Conservation (phyloP, 73 alveolate genomes). For the Paramecium sonneborni region DNA sequence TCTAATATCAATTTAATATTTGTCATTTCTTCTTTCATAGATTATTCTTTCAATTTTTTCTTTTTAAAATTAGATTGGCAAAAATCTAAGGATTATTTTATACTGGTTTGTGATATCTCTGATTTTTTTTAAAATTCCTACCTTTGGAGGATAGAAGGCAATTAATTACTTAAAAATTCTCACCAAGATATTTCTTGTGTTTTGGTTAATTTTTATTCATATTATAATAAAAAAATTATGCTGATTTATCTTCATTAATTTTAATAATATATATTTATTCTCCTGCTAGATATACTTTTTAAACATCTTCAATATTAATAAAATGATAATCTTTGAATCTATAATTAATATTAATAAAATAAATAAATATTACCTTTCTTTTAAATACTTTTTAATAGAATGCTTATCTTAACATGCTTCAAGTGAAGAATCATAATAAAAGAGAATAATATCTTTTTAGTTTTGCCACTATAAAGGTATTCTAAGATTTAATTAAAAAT, state of each 20-base stretch:
- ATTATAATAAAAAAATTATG: slow-evolving; percentile 46
- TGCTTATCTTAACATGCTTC: slow-evolving; percentile 50
- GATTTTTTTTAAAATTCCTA: slow-evolving; percentile 10
- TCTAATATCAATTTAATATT: background rate
- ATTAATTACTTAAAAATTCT: slow-evolving; percentile 11
- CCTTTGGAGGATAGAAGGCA: background rate
- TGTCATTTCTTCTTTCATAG: slow-evolving; percentile 4
- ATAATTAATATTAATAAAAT: background rate
- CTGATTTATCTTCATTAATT: slow-evolving; percentile 32
- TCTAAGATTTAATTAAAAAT: background rate
- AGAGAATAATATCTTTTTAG: slow-evolving; percentile 21
- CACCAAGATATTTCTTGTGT: slow-evolving; percentile 48
- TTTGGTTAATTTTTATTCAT: slow-evolving; percentile 27
- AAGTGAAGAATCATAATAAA: slow-evolving; percentile 34
- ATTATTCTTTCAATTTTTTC: background rate
- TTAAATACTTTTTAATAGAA: slow-evolving; percentile 37
- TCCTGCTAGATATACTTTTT: slow-evolving; percentile 30
- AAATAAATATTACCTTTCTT: slow-evolving; percentile 6
- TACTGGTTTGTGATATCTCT: background rate
- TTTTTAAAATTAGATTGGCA: background rate
- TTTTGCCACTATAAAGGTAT: slow-evolving; percentile 38
- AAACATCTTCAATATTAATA: slow-evolving; percentile 10
- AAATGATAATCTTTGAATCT: slow-evolving; percentile 42
- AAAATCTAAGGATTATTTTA: slow-evolving; percentile 13
- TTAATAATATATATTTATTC: slow-evolving; percentile 15